Percentiles rank a stretch among this genome's conserved stretches.
These are phyloP conservation scores for Raffaelea arxii DNA, from an alignment of 2,329 filamentous ascomycete genomes.

Conservation along the genomic window DNA sequence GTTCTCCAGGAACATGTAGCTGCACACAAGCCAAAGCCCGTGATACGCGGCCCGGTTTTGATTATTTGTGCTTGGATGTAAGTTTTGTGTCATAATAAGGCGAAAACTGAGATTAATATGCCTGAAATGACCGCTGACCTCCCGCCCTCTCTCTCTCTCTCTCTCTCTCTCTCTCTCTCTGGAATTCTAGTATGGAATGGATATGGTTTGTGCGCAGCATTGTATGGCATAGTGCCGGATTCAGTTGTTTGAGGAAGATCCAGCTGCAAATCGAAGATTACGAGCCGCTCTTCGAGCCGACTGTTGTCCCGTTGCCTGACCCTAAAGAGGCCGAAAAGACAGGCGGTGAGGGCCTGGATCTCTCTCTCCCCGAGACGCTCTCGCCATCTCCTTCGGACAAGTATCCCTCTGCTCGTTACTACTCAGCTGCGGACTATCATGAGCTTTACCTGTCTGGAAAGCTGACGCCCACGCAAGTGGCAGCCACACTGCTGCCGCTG, in stretches of 20 bases:
- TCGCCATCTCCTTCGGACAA: conserved; percentile 19
- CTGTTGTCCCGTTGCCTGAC: conserved; percentile 28
- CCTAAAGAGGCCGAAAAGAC: conserved; percentile 16
- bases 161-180: no score
- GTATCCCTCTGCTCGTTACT: conserved; percentile 25
- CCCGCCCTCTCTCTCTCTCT: no score
- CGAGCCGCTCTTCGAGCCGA: conserved; percentile 36
- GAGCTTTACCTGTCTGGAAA: conserved; percentile 32
- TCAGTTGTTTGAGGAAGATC: conserved; percentile 45
- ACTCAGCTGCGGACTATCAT: conserved; percentile 35
- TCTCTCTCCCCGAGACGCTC: conserved; percentile 6
- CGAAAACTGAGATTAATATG: no score
- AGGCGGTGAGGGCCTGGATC: conserved; percentile 14
- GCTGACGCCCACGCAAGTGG: conserved; percentile 36
- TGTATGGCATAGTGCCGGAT: conserved; percentile 57
- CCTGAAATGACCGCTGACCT: no score
- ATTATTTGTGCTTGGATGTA: conserved; percentile 46
- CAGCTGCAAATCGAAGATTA: conserved; percentile 40
- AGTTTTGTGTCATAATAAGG: no score
- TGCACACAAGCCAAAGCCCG: conserved; percentile 42
- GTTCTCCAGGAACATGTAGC: conserved; percentile 36
- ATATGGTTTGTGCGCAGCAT: conserved; percentile 42
- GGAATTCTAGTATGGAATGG: conserved; percentile 43
- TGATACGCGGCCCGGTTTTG: conserved; percentile 44
- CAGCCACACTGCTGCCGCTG: conserved; percentile 32